Conservation (phyloP, 495 filamentous ascomycete species). For the Friedmanniomyces endolithicus region DNA sequence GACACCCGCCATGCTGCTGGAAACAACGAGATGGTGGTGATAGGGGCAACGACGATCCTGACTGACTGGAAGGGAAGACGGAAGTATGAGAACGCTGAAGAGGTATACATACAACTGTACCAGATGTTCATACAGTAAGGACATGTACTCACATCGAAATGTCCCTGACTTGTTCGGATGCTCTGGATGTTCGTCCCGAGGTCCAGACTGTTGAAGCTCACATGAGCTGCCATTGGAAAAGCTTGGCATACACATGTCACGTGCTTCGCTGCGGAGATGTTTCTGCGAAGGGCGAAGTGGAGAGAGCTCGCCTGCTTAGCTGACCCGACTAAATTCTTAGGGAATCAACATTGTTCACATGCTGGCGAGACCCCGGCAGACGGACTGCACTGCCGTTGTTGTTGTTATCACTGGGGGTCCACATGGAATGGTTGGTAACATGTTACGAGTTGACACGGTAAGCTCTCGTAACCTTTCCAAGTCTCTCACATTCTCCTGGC, state of each 20-base stretch:
- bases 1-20: constrained; percentile 59
- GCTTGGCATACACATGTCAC: background rate
- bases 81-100: too few relatives aligned
- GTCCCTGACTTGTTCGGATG: background rate
- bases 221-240: background rate
- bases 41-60: background rate
- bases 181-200: background rate
- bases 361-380: too few relatives aligned
- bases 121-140: too few relatives aligned
- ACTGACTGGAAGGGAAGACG: too few relatives aligned
- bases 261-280: constrained; percentile 1
- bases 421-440: background rate
- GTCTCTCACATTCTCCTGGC: background rate
- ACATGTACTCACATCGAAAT: background rate
- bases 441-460: background rate
- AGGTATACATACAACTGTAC: too few relatives aligned
- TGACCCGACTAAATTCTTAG: too few relatives aligned
- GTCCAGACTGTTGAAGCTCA: constrained; percentile 1
- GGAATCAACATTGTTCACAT: too few relatives aligned
- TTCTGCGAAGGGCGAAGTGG: constrained; percentile 2
- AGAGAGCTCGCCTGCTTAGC: background rate
- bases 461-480: background rate
- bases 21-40: background rate
- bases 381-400: too few relatives aligned
- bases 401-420: background rate